A percentile compares a stretch with the other conserved stretches of the same genome.
Conservation (phyloP, 306 rosid species). For the Hippophae gyantsensis region DNA sequence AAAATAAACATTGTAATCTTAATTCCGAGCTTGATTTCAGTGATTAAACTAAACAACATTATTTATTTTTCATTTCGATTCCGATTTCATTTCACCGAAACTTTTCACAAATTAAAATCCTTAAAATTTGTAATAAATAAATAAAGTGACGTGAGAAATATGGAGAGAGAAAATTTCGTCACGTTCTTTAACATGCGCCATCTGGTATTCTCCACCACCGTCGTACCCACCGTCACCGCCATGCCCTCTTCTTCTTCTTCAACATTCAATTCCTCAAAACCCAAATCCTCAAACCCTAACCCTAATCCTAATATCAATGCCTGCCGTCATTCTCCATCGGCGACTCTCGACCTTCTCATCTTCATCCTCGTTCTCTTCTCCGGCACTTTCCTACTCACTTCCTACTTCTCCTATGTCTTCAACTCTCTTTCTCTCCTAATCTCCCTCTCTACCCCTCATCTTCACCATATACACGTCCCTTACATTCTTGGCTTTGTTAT, state of each 20-base stretch:
- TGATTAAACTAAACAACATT: no score
- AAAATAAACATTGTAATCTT: no score
- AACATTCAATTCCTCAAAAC: slow-evolving; percentile 27
- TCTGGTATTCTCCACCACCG: slow-evolving; percentile 22
- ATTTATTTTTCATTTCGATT: no score
- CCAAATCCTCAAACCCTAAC: slow-evolving; percentile 28
- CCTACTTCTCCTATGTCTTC: slow-evolving; percentile 88
- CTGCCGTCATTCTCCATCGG: slow-evolving; percentile 78
- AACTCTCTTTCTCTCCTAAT: slow-evolving; percentile 72
- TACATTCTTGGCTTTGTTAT: slow-evolving; percentile 40
- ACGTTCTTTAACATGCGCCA: slow-evolving; percentile 40
- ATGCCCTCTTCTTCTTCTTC: slow-evolving; percentile 35
- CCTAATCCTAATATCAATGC: slow-evolving; percentile 22
- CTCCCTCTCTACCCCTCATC: slow-evolving; percentile 27
- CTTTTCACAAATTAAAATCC: no score
- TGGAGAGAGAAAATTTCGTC: slow-evolving; percentile 10
- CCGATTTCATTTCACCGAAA: no score
- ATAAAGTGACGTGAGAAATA: background rate
- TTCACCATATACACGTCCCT: slow-evolving; percentile 28
- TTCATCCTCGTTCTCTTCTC: slow-evolving; percentile 73
- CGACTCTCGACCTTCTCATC: slow-evolving; percentile 81
- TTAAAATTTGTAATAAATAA: background rate
- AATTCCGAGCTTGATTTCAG: no score
- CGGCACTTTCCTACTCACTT: slow-evolving; percentile 69
- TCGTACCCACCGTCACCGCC: slow-evolving; percentile 22